phyloP scores from a whole-genome alignment of 148 eudicot genomes.

The Vaccinium vitisidaea region DNA sequence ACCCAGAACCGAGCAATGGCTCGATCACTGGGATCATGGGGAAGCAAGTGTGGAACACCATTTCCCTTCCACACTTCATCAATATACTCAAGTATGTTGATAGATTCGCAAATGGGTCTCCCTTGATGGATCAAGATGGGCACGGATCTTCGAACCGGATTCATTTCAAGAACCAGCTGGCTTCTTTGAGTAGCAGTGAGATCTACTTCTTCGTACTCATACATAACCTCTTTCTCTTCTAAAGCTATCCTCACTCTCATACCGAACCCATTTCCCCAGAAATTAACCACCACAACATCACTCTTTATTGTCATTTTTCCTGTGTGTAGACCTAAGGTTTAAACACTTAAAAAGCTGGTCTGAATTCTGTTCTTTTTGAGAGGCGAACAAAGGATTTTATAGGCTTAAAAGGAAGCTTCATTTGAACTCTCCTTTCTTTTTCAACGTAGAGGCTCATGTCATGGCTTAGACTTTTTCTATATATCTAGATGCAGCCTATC shows the following conservation, averaged over 20 bases:
- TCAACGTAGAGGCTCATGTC: not conserved
- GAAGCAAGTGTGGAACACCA: not conserved
- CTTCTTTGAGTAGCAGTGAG: not conserved
- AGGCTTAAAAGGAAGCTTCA: not conserved
- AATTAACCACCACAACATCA: not conserved
- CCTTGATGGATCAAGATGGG: constrained; percentile 11
- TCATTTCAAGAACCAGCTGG: constrained; percentile 6
- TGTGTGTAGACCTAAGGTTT: not conserved
- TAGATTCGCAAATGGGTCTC: not conserved
- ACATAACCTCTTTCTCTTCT: not conserved
- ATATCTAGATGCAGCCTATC: not conserved
- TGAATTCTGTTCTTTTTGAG: not conserved
- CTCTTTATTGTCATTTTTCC: not conserved
- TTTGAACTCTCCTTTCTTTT: not conserved
- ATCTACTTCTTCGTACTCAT: not conserved
- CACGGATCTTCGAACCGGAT: not conserved
- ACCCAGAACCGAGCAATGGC: not conserved
- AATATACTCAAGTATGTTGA: constrained; percentile 1
- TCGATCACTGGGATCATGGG: not conserved
- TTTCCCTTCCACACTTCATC: not conserved
- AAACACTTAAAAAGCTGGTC: not conserved
- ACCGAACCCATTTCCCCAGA: constrained; percentile 2
- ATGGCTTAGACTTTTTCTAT: not conserved
- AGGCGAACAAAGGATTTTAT: not conserved
- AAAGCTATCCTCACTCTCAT: not conserved